Evolutionary conservation across 352 stramenopile genomes (phyloP).

Genomic region (Pythium chondricola): DNA sequence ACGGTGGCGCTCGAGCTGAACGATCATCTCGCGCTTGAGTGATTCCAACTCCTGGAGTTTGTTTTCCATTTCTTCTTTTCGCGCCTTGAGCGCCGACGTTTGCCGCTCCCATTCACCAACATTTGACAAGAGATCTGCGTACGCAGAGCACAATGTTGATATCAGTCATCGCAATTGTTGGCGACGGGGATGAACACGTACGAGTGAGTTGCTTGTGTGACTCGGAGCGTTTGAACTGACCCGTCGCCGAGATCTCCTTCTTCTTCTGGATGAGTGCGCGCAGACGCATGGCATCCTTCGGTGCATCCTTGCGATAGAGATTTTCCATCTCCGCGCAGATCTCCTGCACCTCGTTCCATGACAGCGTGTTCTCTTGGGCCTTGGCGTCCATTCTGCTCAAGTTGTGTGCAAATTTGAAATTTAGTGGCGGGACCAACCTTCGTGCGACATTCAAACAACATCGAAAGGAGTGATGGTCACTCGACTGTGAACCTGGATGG

Average conservation of each 20-base stretch:
- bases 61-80: conserved; percentile 45
- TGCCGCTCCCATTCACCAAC: conserved; percentile 66
- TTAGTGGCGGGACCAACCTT: conserved; percentile 16
- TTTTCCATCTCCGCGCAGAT: conserved; percentile 63
- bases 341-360: conserved; percentile 58
- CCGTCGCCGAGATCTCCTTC: conserved; percentile 45
- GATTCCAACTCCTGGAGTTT: conserved; percentile 59
- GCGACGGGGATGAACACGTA: conserved; percentile 17
- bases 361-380: conserved; percentile 22
- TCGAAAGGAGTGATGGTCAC: conserved; percentile 16
- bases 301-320: conserved; percentile 53
- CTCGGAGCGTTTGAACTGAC: conserved; percentile 35
- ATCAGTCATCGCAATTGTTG: neutral
- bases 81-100: conserved; percentile 27
- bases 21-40: conserved; percentile 56
- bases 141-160: neutral
- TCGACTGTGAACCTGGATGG: too few species aligned
- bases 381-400: conserved; percentile 9
- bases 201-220: conserved; percentile 52
- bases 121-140: conserved; percentile 47
- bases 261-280: conserved; percentile 49
- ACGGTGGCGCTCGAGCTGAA: conserved; percentile 59
- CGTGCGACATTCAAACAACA: conserved; percentile 13
- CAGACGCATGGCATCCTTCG: conserved; percentile 48
- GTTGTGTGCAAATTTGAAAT: conserved; percentile 2